Evolutionary conservation across 306 rosid species (phyloP).

Genomic region (Adenanthera pavonina): DNA sequence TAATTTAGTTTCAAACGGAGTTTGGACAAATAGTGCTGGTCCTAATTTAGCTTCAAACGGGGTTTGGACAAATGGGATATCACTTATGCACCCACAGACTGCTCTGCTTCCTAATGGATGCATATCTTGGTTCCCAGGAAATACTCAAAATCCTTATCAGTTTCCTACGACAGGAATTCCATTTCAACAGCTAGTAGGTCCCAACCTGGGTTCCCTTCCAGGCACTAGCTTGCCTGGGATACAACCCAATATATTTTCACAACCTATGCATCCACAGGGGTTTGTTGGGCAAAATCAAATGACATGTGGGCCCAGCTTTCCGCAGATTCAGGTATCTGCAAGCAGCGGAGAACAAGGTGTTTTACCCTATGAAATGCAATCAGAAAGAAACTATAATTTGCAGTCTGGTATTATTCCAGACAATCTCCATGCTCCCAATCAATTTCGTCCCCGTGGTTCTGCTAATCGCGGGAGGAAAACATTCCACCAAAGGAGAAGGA

Average conservation of each 20-base stretch:
- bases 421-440: slow-evolving; percentile 44
- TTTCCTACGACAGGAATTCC: slow-evolving; percentile 55
- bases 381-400: slow-evolving; percentile 45
- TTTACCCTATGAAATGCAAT: slow-evolving; percentile 42
- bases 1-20: slow-evolving; percentile 46
- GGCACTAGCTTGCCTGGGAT: slow-evolving; percentile 41
- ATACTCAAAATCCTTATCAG: slow-evolving; percentile 56
- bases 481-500: slow-evolving; percentile 54
- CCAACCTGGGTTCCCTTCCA: slow-evolving; percentile 42
- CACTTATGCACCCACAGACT: slow-evolving; percentile 56
- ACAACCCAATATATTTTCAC: slow-evolving; percentile 52
- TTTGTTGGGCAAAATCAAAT: slow-evolving; percentile 60
- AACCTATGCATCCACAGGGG: slow-evolving; percentile 52
- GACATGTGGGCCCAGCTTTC: slow-evolving; percentile 49
- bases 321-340: slow-evolving; percentile 42
- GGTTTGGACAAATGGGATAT: slow-evolving; percentile 61
- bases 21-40: too few relatives aligned
- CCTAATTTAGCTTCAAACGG: too few relatives aligned
- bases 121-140: slow-evolving; percentile 58
- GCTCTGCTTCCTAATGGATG: slow-evolving; percentile 52
- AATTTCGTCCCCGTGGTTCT: slow-evolving; percentile 53
- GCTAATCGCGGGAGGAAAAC: slow-evolving; percentile 55
- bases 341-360: slow-evolving; percentile 48
- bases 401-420: slow-evolving; percentile 40
- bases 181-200: slow-evolving; percentile 58